Evolutionary conservation across 164 flowering plant genomes (phyloP), one percentile per base, ranked within the genome.

Genomic region (Buxus sempervirens): DNA sequence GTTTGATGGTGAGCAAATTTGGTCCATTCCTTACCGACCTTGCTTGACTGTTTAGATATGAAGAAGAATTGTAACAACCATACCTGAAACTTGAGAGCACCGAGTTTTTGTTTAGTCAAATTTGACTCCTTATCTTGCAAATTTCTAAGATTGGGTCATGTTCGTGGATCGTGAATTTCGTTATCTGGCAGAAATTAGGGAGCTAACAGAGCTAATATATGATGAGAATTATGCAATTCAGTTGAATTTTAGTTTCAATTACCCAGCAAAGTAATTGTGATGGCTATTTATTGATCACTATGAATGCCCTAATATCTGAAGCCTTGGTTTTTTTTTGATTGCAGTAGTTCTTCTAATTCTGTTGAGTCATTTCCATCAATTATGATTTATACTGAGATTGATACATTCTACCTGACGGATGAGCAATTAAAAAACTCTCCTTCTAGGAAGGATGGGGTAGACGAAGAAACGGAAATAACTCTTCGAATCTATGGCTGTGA

Each of bases 401-500:
- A 92, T 72, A 95, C 90, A 8, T 95, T 92, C 74, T 92, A 92
- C 77, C 72, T 92, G 16, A 73, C 93, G 20, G 93, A 89, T 16
- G 99, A 90, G 77, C 89, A 90, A 70, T 72, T 90, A 15, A 63
- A 74, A 72, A 79, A 85, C 67, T 84, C 96, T 0, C 98, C 98
- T 0, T 95, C 98, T 10, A 78, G 96, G 65, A 92, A 92, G 74
- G 98, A 95, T 82, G 96, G 87, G 23, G 84, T 95, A 16, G 95
- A 92, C 54, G 90, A 85, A 72, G 75, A 80, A 0, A 87, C 90
- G 1, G 97, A 95, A 66, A 87, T 76, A 12, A 86, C 82, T 0
- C 95, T 92, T 22, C 80, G 98, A 75, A 85, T 95, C 66, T 95
- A 95, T 79, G 97, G 97, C 26, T 92, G 97, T 79, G 98, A 92